Conservation (phyloP, 1,139 yeast species). For the Debaryomyces fabryi region DNA sequence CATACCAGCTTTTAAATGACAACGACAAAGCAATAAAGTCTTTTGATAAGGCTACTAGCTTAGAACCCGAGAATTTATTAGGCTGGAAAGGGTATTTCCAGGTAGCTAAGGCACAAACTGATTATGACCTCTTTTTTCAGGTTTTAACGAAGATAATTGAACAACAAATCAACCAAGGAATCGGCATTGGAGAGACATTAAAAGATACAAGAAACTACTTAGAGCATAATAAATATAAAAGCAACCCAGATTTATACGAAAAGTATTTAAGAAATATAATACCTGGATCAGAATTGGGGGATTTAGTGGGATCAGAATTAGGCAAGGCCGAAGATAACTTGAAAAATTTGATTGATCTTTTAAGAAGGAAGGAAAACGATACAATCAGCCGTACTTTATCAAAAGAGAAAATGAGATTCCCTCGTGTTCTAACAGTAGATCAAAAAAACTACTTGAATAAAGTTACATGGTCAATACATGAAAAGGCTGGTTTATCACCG, state of each 20-base stretch:
- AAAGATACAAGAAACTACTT: conserved; percentile 51
- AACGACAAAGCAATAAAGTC: conserved; percentile 44
- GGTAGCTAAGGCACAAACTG: conserved; percentile 36
- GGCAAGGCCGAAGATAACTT: conserved; percentile 56
- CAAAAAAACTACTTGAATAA: conserved; percentile 39
- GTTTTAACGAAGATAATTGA: conserved; percentile 33
- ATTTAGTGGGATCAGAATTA: conserved; percentile 51
- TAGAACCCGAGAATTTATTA: conserved; percentile 56
- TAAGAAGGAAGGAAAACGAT: conserved; percentile 44
- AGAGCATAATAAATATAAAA: conserved; percentile 34
- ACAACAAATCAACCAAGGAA: conserved; percentile 32
- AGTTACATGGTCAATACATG: conserved; percentile 53
- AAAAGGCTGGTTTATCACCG: conserved; percentile 51
- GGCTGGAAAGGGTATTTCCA: conserved; percentile 85
- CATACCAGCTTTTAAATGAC: conserved; percentile 48
- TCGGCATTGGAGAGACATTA: conserved; percentile 48
- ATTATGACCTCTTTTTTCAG: conserved; percentile 51
- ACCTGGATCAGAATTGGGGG: conserved; percentile 68
- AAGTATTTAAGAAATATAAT: conserved; percentile 54
- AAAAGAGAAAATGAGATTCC: conserved; percentile 44
- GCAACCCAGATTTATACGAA: conserved; percentile 38
- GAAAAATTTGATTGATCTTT: conserved; percentile 49
- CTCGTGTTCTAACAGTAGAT: conserved; percentile 35
- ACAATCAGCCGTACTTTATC: conserved; percentile 29
- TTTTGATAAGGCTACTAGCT: conserved; percentile 56